Evolutionary conservation across 768 basidiomycete species (phyloP).

Genomic region (Gautieria morchelliformis): DNA sequence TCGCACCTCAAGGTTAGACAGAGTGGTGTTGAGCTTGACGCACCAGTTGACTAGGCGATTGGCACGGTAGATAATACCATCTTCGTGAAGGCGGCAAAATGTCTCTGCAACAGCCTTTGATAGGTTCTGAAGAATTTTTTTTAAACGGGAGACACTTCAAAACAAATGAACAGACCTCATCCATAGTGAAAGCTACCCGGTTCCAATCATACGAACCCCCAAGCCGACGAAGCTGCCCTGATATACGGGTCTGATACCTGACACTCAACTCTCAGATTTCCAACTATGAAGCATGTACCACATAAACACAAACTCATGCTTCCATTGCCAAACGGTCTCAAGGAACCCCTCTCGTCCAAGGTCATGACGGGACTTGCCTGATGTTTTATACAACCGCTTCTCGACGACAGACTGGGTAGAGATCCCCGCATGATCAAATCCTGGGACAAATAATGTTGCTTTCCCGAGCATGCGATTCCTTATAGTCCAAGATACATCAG

Average conservation of each 20-base stretch:
- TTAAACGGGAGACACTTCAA: background rate
- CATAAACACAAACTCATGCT: slow-evolving; percentile 66
- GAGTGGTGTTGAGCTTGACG: slow-evolving; percentile 86
- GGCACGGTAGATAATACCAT: slow-evolving; percentile 87
- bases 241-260: slow-evolving; percentile 91
- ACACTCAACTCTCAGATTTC: background rate
- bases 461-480: slow-evolving; percentile 97
- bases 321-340: slow-evolving; percentile 91
- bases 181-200: slow-evolving; percentile 92
- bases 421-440: slow-evolving; percentile 98
- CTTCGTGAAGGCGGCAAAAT: slow-evolving; percentile 86
- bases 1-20: slow-evolving; percentile 91
- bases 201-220: slow-evolving; percentile 95
- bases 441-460: slow-evolving; percentile 83
- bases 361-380: slow-evolving; percentile 81
- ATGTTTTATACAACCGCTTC: slow-evolving; percentile 75
- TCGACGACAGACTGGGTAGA: slow-evolving; percentile 98
- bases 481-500: background rate
- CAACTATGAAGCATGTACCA: background rate
- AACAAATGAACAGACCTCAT: slow-evolving; percentile 42
- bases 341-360: slow-evolving; percentile 91
- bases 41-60: slow-evolving; percentile 99
- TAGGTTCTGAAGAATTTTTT: slow-evolving; percentile 35
- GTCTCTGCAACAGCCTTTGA: slow-evolving; percentile 86
- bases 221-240: slow-evolving; percentile 76